Base-by-base conservation (phyloP, 208 protist genomes). In the Crithidia sp. region DNA sequence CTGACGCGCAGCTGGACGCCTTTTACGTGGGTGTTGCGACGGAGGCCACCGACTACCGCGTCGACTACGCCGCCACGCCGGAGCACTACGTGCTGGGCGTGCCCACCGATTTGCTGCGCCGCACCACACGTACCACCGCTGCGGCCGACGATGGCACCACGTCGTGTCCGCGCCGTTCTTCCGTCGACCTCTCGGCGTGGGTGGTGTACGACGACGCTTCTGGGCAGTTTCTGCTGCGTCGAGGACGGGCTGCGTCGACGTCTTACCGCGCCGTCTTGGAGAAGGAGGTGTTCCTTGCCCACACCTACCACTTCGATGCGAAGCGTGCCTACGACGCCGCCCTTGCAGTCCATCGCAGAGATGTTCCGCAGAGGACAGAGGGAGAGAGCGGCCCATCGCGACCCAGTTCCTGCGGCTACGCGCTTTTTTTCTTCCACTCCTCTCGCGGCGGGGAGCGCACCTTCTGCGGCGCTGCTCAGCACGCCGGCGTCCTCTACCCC, bases 31-130 rank as follows among this genome's bases (percentile, higher is more conserved):
- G 62, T 6, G 53, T 79, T n/a, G 47, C 49, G 37, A 75, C 67
- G 8, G 40, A 6, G 6, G 67, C 49, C 64, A 79, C 66, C 36
- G 63, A 66, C 40, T 56, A 69, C 17, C 78, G 75, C 52, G 56
- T 67, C 0, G 75, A 87, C 63, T 87, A 77, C 71, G 6, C 66
- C 7, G 43, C 54, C 4, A 6, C 44, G 1, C 82, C 82, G 8
- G 5, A 55, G 17, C 16, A 63, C 7, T 84, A 87, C 65, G 63
- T 87, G n/a, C 59, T 87, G 2, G 74, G 73, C 4, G 66, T 84
- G 5, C 82, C 82, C 0, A 72, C 71, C 13, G 60, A 16, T 7
- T 56, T 83, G n/a, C 55, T 81, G 7, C 5, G 10, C 7, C 16
- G 41, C 1, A 54, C 59, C 16, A 6, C 16, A 12, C n/a, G 16